Conservation (phyloP, 345 rosid species). For the Arabidopsis thaliana region DNA sequence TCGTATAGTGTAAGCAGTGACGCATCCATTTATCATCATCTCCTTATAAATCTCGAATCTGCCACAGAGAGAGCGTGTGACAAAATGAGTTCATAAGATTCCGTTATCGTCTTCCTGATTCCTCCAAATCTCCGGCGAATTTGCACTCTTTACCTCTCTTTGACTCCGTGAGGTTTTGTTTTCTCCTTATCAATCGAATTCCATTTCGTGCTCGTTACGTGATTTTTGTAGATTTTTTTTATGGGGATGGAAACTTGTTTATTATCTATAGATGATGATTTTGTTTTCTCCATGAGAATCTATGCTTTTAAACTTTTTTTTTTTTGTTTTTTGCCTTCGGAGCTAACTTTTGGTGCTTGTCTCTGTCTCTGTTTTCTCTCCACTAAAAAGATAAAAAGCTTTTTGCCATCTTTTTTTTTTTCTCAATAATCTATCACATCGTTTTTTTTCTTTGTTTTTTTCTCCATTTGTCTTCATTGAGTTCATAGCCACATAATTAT, state of each 20-base stretch:
- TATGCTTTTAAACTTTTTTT: not conserved
- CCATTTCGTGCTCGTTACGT: conserved; percentile 29
- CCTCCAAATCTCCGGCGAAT: conserved; percentile 21
- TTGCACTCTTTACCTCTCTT: conserved; percentile 27
- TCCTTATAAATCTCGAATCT: conserved; percentile 9
- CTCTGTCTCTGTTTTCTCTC: conserved; percentile 27
- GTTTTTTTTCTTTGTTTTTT: conserved; percentile 10
- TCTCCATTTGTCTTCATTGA: not conserved
- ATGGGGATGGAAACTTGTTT: not conserved
- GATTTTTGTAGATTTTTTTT: not conserved
- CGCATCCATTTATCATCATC: conserved; percentile 26
- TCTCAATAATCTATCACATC: conserved; percentile 17
- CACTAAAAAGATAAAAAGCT: conserved; percentile 13
- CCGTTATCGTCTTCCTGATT: conserved; percentile 22
- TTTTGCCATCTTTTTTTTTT: not conserved
- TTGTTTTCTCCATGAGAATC: conserved; percentile 22
- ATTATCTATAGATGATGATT: not conserved
- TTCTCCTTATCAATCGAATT: conserved; percentile 29
- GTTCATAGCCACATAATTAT: conserved; percentile 11
- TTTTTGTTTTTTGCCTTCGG: too few relatives aligned
- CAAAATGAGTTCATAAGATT: conserved; percentile 8
- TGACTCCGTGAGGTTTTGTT: conserved; percentile 21
- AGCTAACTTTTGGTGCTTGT: conserved; percentile 29
- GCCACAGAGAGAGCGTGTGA: not conserved
- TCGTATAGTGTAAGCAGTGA: conserved; percentile 37